Evolutionary conservation across 345 rosid species (phyloP), one percentile per base, ranked within the genome.

Genomic region (Populus alba): DNA sequence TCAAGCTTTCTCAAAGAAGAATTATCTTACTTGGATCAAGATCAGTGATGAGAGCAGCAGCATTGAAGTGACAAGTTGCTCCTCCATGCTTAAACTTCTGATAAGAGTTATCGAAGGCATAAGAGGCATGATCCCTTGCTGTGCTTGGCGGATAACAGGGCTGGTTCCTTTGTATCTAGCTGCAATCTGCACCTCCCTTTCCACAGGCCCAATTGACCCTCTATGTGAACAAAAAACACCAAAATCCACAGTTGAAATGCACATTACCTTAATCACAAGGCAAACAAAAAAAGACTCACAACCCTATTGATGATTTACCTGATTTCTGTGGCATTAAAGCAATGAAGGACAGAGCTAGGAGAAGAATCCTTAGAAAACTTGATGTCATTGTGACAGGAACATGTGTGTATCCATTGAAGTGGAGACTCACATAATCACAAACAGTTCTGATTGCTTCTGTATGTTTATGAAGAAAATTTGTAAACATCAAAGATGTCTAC

Each of bases 141-240:
- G 88, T 85, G 61, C 87, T 87, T 6, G 92, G 94, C 3, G 72
- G 62, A 25, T 75, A 88, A 74, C 92, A 89, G 47, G 90, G 82
- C 11, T 86, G 86, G 33, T 88, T 81, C 61, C 8, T 69, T 71
- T 82, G 82, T 49, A 88, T 78, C 70, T 75, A 75, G 13, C 77
- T 81, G 77, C 95, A 89, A 75, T 89, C 89, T 41, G 90, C 90
- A 23, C 91, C 86, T 45, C 90, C 95, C 63, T 82, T 85, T 33
- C 91, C 87, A 74, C 94, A 88, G 0, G 92, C 91, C 94, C 91
- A 91, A 71, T 88, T 87, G 68, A 38, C 87, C 87, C 55, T 80
- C 91, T 91, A 66, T 2, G 35, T 22, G 39, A 7, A 31, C 35
- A 33, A 0, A n/a, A 63, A 22, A 10, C 16, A 61, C 20, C 25